Evolutionary conservation across 169 alveolate species (phyloP).

Genomic region (Plasmodium fragile): DNA sequence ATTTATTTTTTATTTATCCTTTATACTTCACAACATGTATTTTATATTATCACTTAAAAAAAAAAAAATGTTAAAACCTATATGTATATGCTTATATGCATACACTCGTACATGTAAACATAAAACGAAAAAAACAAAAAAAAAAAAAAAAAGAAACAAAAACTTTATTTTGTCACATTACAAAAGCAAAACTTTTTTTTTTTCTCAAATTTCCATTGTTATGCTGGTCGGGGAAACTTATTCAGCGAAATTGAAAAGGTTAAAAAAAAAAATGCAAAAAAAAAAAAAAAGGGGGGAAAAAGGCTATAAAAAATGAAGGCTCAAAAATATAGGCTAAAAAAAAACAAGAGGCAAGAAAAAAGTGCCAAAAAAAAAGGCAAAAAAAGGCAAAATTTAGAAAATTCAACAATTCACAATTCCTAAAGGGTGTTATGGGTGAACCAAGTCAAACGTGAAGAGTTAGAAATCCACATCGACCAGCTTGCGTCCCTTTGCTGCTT

Average conservation of each 20-base stretch:
- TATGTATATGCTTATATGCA: not conserved
- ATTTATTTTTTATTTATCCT: not conserved
- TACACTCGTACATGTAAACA: conserved; percentile 5
- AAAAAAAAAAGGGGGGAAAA: no score
- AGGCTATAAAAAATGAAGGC: no score
- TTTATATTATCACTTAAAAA: conserved; percentile 38
- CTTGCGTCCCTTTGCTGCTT: not conserved
- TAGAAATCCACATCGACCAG: not conserved
- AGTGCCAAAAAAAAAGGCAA: not conserved
- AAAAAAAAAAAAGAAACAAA: not conserved
- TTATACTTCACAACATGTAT: conserved; percentile 17
- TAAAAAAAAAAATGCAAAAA: not conserved
- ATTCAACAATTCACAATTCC: not conserved
- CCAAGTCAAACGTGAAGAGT: not conserved
- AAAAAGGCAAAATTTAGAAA: not conserved
- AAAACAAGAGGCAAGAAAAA: not conserved
- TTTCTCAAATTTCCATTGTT: not conserved
- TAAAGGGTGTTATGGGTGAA: not conserved
- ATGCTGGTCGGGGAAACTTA: not conserved
- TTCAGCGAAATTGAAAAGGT: not conserved
- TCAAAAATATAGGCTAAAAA: no score
- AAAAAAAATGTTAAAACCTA: conserved; percentile 24
- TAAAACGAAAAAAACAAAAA: conserved; percentile 6
- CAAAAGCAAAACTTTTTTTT: not conserved
- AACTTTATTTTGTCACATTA: not conserved